Evolutionary conservation across 2,329 filamentous ascomycete genomes (phyloP).

Genomic region (Colletotrichum theobromicola): DNA sequence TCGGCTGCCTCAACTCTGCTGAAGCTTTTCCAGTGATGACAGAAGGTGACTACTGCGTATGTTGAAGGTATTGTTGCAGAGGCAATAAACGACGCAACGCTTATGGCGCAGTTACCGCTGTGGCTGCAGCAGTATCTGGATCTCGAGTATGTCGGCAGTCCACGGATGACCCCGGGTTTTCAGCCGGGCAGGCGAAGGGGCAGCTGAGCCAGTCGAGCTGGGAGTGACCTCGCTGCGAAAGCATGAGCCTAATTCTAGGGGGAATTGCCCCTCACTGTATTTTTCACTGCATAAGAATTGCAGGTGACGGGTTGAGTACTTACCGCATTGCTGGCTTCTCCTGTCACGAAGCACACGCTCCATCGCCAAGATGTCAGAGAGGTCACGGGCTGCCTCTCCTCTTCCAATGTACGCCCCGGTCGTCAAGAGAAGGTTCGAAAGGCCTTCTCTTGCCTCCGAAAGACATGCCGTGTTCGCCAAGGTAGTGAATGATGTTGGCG

Average conservation of each 20-base stretch:
- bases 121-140: not conserved
- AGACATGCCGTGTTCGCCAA: not conserved
- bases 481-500: not conserved
- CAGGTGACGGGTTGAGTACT: not conserved
- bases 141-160: not conserved
- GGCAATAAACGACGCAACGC: not conserved
- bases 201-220: not conserved
- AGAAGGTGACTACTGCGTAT: not conserved
- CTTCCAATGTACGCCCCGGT: not conserved
- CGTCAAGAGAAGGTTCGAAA: not conserved
- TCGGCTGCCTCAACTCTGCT: not conserved
- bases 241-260: not conserved
- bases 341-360: not conserved
- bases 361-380: slow-evolving; percentile 2
- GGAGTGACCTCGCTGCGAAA: not conserved
- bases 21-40: not conserved
- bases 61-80: not conserved
- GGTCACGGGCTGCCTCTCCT: not conserved
- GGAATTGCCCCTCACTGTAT: not conserved
- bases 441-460: not conserved
- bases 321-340: not conserved
- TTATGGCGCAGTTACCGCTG: not conserved
- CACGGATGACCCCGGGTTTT: slow-evolving; percentile 10
- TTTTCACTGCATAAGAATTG: not conserved
- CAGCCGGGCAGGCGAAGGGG: not conserved